A percentile compares a stretch with the other conserved stretches of the same genome.
Evolutionary conservation across 192 early-diverging fungal species (phyloP).

Genomic region (Obelidium mucronatum): DNA sequence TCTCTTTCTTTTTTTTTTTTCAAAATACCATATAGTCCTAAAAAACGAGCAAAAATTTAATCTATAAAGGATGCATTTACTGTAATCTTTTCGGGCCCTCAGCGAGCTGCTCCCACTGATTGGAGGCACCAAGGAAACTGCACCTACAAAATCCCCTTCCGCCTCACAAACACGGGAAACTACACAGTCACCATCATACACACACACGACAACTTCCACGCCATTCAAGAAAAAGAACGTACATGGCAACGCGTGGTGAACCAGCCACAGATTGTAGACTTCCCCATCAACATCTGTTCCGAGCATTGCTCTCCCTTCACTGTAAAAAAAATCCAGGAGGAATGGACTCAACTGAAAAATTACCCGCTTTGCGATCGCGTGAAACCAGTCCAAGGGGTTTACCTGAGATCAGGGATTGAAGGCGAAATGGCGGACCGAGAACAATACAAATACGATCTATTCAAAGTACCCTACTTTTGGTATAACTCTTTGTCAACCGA

Average conservation of each 20-base stretch:
- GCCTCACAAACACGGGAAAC: conserved; percentile 19
- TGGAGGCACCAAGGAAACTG: conserved; percentile 33
- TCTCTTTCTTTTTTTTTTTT: background rate
- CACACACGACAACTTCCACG: conserved; percentile 20
- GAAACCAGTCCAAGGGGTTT: conserved; percentile 13
- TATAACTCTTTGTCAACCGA: background rate
- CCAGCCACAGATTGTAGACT: background rate
- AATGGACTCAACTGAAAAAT: background rate
- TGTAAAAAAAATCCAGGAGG: background rate
- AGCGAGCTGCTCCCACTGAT: conserved; percentile 13
- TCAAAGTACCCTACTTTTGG: conserved; percentile 11
- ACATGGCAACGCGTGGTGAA: background rate
- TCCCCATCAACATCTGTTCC: conserved; percentile 11
- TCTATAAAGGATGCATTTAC: conserved; percentile 23
- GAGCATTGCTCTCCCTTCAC: conserved; percentile 5
- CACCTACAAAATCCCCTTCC: conserved; percentile 26
- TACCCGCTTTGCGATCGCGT: conserved; percentile 14
- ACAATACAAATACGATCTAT: background rate
- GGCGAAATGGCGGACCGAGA: background rate
- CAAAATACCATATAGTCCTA: background rate
- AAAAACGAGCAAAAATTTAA: background rate
- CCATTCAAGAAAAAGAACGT: background rate
- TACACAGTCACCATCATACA: conserved; percentile 17
- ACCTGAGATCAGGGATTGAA: background rate
- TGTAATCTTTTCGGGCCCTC: conserved; percentile 8